A percentile compares a stretch with the other conserved stretches of the same genome.
Conservation (phyloP, 2,329 filamentous ascomycete species). For the Xylaria sp. region DNA sequence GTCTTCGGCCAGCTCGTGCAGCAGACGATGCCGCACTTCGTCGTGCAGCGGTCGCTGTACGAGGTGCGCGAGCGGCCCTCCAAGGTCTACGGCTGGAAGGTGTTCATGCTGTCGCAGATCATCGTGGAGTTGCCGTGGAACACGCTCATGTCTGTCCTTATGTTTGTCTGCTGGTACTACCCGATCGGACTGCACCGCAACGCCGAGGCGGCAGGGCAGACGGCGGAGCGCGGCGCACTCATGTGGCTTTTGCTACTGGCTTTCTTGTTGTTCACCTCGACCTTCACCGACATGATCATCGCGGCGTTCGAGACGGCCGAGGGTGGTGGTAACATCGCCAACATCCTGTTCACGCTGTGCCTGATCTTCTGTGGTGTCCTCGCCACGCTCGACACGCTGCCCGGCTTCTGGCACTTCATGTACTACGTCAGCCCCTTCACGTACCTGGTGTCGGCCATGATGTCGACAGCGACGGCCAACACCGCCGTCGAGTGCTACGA, state of each 20-base stretch:
- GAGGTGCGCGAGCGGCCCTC: slow-evolving; percentile 84
- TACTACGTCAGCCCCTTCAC: slow-evolving; percentile 75
- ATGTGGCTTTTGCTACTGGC: slow-evolving; percentile 77
- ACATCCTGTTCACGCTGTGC: slow-evolving; percentile 71
- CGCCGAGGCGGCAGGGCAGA: slow-evolving; percentile 61
- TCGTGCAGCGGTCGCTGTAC: slow-evolving; percentile 79
- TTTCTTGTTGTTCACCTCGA: slow-evolving; percentile 80
- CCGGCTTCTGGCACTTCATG: slow-evolving; percentile 78
- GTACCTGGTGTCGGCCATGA: slow-evolving; percentile 69
- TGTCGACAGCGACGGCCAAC: slow-evolving; percentile 66
- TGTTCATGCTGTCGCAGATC: slow-evolving; percentile 83
- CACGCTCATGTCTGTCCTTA: slow-evolving; percentile 71
- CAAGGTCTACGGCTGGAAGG: slow-evolving; percentile 83
- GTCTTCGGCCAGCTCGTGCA: slow-evolving; percentile 80
- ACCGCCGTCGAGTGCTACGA: slow-evolving; percentile 60
- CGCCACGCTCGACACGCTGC: slow-evolving; percentile 61
- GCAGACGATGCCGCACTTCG: slow-evolving; percentile 85
- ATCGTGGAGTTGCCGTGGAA: slow-evolving; percentile 88
- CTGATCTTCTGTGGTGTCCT: slow-evolving; percentile 80
- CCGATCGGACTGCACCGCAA: slow-evolving; percentile 78
- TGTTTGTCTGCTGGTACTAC: slow-evolving; percentile 85
- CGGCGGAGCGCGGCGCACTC: slow-evolving; percentile 70
- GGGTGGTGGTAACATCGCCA: slow-evolving; percentile 74
- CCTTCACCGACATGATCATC: slow-evolving; percentile 79
- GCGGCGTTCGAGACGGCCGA: slow-evolving; percentile 75